A percentile compares a stretch with the other conserved stretches of the same genome.
Evolutionary conservation across 495 filamentous ascomycete species (phyloP).

Genomic region (Penicillium herquei): DNA sequence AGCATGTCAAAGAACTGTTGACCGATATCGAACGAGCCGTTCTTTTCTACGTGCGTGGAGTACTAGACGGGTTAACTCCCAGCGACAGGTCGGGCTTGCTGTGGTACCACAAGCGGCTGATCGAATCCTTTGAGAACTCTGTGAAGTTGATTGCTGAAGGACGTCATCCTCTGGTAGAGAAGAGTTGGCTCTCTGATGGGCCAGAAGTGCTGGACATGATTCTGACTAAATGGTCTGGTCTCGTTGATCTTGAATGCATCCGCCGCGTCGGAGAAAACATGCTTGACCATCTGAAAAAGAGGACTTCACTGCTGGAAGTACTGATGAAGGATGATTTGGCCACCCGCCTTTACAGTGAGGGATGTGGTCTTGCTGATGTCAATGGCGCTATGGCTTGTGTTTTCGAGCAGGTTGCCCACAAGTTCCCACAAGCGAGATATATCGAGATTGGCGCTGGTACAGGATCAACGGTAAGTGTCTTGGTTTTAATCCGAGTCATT

Average conservation of each 20-base stretch:
- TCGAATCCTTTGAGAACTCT: background rate
- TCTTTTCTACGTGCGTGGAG: background rate
- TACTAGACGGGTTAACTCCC: background rate
- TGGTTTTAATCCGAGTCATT: too few relatives aligned
- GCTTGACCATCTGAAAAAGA: background rate
- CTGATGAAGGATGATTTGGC: background rate
- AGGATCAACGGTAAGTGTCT: background rate
- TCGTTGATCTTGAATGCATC: background rate
- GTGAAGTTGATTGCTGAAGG: background rate
- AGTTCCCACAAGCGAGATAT: background rate
- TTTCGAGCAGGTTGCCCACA: background rate
- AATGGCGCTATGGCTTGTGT: background rate
- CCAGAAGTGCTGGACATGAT: background rate
- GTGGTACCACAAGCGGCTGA: background rate
- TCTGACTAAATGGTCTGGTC: background rate
- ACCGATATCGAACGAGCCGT: background rate
- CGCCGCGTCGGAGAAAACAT: background rate
- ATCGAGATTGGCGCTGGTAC: background rate
- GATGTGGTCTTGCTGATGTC: background rate
- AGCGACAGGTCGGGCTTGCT: background rate
- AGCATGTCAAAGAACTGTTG: background rate
- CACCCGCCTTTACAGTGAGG: background rate
- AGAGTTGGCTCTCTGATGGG: background rate
- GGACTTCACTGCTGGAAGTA: background rate
- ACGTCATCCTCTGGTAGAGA: background rate